Evolutionary conservation across 352 stramenopile species (phyloP), one percentile per base, ranked within the genome.

Genomic region (Globisporangium spinosum): DNA sequence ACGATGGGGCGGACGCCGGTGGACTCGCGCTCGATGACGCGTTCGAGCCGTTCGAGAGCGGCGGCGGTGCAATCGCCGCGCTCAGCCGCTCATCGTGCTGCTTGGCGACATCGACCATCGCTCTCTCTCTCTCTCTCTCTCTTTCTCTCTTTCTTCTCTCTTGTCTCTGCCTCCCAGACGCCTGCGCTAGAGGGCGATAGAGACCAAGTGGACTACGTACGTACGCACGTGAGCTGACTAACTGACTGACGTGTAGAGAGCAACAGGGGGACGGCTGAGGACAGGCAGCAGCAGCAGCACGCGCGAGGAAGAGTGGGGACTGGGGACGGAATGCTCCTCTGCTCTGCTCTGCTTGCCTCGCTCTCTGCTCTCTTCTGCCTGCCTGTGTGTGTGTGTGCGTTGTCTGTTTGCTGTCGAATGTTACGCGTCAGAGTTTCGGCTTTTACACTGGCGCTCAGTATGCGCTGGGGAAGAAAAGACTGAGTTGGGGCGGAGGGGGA

Each of bases 391-490:
- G 23, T 57, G 9, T 22, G 23, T 17, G 10, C 17, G 9, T 38
- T 34, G 22, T 35, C 23, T 58, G 53, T 49, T 49, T 49, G n/a
- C n/a, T 2, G 49, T 3, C 47, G 49, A 29, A 29, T 57, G n/a
- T 49, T 49, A 22, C 38, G 5, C 47, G 47, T 27, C 53, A 35
- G 53, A 35, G 40, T 49, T 49, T 49, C 2, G 15, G 4, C 4
- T 47, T 58, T 58, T 27, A 45, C 55, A 60, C 55, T 60, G 27
- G 55, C 55, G 55, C 15, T 60, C 55, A 60, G 55, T 60, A 45
- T 60, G 55, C 15, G 8, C 7, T 5, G 7, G 12, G 6, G 55
- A 45, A 45, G 55, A 60, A 58, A 38, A 58, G 29, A n/a, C 55
- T 25, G 55, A 40, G 27, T 35, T 58, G 12, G 15, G 40, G 40